Evolutionary conservation across 2,329 filamentous ascomycete species (phyloP), one percentile per base, ranked within the genome.

Genomic region (Colletotrichum sp.): DNA sequence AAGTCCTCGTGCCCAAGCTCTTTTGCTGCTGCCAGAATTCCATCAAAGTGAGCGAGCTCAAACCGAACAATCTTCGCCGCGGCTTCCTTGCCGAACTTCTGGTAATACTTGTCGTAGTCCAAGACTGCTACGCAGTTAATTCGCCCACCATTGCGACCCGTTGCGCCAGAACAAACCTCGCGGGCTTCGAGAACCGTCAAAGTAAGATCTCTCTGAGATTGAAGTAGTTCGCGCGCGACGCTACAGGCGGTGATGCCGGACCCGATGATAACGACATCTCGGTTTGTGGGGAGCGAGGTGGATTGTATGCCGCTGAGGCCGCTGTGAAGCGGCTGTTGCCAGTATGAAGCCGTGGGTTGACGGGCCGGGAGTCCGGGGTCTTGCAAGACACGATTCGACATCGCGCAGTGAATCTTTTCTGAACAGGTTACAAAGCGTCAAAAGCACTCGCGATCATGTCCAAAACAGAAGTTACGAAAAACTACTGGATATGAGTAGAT

Each of bases 241-340:
- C 83, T 83, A 7, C 84, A 85, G 10, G 86, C 88, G 2, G 89
- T 87, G 71, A 91, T 90, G 4, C 90, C 90, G 48, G 89, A 90
- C 30, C 90, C 89, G 77, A 91, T 86, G 66, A 91, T 85, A 32
- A 89, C 85, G 5, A 90, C 80, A 75, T 91, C 89, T 4, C 85
- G 85, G 4, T 81, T 78, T 4, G 77, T 59, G 0, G 87, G 86
- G 6, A 89, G 78, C 1, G 78, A 69, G 16, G 16, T 24, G 12
- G 70, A 68, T 21, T 32, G 43, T 5, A 68, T 32, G 3, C 80
- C 75, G 30, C 82, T 81, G 3, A 82, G 78, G 59, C 85, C 77
- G 66, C 84, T 82, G 0, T 87, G 86, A 58, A 87, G 84, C 62
- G 85, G 76, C 7, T 84, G 79, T 88, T 59, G 56, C 56, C 56